Evolutionary conservation across 768 basidiomycete genomes (phyloP).

Genomic region (Lyophyllum atratum): DNA sequence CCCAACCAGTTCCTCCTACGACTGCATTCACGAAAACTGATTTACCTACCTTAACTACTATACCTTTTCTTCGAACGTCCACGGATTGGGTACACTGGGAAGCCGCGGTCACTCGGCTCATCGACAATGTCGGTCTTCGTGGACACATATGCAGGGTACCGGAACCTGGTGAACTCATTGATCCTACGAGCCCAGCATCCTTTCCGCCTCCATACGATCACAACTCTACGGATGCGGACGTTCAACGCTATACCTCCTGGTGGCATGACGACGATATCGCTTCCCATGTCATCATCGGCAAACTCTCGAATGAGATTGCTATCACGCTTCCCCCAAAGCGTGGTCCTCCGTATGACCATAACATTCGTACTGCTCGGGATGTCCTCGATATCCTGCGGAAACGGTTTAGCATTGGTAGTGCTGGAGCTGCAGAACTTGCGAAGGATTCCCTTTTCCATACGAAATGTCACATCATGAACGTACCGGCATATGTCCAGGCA

Average conservation of each 20-base stretch:
- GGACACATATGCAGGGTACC: background rate
- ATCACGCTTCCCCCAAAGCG: background rate
- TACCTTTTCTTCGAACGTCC: background rate
- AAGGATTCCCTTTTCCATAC: background rate
- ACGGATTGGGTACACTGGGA: background rate
- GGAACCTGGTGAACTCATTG: background rate
- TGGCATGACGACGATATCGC: background rate
- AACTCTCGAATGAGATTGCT: background rate
- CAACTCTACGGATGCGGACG: background rate
- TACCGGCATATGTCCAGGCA: background rate
- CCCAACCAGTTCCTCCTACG: too few relatives aligned
- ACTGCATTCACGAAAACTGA: background rate
- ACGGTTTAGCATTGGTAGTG: constrained; percentile 1
- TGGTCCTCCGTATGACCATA: background rate
- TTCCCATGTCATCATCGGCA: background rate
- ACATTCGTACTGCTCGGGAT: background rate
- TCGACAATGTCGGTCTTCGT: background rate
- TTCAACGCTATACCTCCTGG: background rate
- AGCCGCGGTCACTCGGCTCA: background rate
- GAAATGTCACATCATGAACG: background rate
- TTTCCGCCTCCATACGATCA: background rate
- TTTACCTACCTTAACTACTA: background rate
- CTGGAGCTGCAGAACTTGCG: background rate
- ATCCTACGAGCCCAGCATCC: background rate
- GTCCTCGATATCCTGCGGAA: background rate